A percentile compares a stretch with the other conserved stretches of the same genome.
Conservation (phyloP, 495 filamentous ascomycete species). For the Cudoniella acicularis region DNA sequence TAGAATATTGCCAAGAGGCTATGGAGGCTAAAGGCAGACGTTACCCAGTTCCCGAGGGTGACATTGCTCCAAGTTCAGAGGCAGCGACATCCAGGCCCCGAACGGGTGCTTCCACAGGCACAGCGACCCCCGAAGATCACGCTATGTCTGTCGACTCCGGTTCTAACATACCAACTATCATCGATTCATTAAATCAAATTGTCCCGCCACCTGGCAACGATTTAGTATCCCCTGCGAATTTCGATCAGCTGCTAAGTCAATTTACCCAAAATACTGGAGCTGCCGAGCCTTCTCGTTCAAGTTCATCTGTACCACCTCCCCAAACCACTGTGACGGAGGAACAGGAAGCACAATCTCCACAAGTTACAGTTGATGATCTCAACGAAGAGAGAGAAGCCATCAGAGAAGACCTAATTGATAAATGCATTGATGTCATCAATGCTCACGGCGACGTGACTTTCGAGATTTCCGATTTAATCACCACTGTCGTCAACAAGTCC, state of each 20-base stretch:
- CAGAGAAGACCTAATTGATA: slow-evolving; percentile 76
- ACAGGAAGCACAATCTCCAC: slow-evolving; percentile 9
- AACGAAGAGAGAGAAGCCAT: slow-evolving; percentile 71
- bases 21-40: slow-evolving; percentile 40
- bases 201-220: neutral
- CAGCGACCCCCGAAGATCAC: slow-evolving; percentile 23
- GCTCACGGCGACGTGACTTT: slow-evolving; percentile 86
- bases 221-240: neutral
- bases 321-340: neutral
- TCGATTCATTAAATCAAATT: slow-evolving; percentile 3
- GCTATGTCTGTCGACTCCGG: slow-evolving; percentile 12
- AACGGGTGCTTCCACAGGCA: slow-evolving; percentile 16
- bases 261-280: neutral
- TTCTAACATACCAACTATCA: slow-evolving; percentile 7
- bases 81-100: slow-evolving; percentile 12
- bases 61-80: slow-evolving; percentile 18
- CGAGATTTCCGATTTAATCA: slow-evolving; percentile 83
- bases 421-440: slow-evolving; percentile 84
- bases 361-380: slow-evolving; percentile 71
- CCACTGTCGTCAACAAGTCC: slow-evolving; percentile 67
- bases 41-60: slow-evolving; percentile 60
- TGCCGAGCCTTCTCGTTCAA: neutral
- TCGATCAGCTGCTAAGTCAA: slow-evolving; percentile 11
- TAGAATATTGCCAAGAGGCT: slow-evolving; percentile 68
- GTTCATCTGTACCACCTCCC: slow-evolving; percentile 3